Conservation (phyloP, 2,329 filamentous ascomycete genomes). For the Emergomyces orientalis region DNA sequence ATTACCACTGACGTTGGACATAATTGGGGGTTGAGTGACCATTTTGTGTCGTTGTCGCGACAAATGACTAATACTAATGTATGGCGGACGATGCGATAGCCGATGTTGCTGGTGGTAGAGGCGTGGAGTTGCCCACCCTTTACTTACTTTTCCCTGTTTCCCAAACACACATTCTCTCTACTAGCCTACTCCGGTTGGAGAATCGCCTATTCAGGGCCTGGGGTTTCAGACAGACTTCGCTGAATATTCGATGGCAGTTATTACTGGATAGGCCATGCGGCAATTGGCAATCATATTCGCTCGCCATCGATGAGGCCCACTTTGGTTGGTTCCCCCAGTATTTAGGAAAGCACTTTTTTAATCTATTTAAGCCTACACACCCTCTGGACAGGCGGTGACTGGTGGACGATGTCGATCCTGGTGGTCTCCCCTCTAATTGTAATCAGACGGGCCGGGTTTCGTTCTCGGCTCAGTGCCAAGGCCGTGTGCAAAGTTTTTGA, state of each 20-base stretch:
- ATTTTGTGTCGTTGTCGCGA: not conserved
- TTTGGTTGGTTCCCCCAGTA: not conserved
- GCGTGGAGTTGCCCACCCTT: too few species aligned
- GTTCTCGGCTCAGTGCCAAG: not conserved
- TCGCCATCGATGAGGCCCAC: not conserved
- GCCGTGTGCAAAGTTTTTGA: not conserved
- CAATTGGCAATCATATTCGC: not conserved
- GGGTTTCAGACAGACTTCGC: too few species aligned
- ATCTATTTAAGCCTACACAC: too few species aligned
- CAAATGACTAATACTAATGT: not conserved
- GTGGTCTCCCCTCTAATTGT: too few species aligned
- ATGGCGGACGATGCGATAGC: not conserved
- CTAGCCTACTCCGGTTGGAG: too few species aligned
- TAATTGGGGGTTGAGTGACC: not conserved
- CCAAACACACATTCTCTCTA: too few species aligned
- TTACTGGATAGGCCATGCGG: not conserved
- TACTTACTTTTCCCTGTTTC: too few species aligned
- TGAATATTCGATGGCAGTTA: too few species aligned
- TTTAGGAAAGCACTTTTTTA: too few species aligned
- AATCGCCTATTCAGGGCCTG: too few species aligned
- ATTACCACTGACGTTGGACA: not conserved
- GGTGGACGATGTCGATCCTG: too few species aligned
- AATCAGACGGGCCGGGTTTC: not conserved
- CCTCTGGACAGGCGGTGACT: too few species aligned
- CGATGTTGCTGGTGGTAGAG: not conserved